Conservation (phyloP, 305 asterid species). For the Fraxinus nigra region DNA sequence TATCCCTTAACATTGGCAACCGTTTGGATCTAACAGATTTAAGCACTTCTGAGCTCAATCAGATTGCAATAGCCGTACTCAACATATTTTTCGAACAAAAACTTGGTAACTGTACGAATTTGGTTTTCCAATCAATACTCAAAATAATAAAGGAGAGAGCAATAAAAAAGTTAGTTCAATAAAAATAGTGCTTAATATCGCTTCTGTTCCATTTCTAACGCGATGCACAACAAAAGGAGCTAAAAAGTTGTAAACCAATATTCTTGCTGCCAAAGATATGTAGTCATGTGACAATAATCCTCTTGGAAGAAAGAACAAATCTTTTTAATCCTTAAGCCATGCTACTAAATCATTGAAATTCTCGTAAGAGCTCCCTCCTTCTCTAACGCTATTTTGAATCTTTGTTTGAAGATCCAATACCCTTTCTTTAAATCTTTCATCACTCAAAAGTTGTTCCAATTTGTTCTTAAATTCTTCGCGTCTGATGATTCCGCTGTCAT, state of each 20-base stretch:
- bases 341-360: slow-evolving; percentile 23
- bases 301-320: neutral
- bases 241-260: too few species aligned
- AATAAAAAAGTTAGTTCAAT: too few species aligned
- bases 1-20: too few species aligned
- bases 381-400: slow-evolving; percentile 10
- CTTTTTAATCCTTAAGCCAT: slow-evolving; percentile 24
- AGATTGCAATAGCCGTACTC: too few species aligned
- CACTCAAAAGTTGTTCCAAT: slow-evolving; percentile 27
- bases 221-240: neutral
- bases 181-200: neutral
- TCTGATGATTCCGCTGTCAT: slow-evolving; percentile 1
- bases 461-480: slow-evolving; percentile 29
- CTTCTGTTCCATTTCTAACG: neutral
- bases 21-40: too few species aligned
- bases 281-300: neutral
- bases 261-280: neutral
- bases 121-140: too few species aligned
- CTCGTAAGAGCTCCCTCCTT: slow-evolving; percentile 25
- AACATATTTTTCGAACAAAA: too few species aligned
- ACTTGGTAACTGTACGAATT: too few species aligned
- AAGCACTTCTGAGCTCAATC: too few species aligned
- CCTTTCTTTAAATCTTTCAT: slow-evolving; percentile 22
- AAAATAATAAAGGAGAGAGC: too few species aligned
- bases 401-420: slow-evolving; percentile 28